phyloP scores from a whole-genome alignment of 805 yeast species.

The Yamadazyma paraphyllophila region DNA sequence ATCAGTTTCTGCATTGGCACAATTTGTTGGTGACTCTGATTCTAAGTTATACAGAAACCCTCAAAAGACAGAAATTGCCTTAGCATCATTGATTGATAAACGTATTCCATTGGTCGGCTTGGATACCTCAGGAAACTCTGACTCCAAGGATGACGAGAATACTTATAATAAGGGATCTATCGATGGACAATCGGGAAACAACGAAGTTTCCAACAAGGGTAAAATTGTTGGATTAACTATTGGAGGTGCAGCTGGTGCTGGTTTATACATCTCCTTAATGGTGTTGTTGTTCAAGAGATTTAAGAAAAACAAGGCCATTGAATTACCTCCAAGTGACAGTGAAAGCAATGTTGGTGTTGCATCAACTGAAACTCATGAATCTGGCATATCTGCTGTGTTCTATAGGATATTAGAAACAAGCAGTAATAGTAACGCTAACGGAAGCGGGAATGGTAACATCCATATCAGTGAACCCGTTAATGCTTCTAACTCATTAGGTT shows the following conservation, averaged over 20 bases:
- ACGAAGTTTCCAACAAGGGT: slow-evolving; percentile 24
- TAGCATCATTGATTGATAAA: slow-evolving; percentile 72
- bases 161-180: slow-evolving; percentile 33
- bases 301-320: slow-evolving; percentile 40
- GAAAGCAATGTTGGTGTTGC: slow-evolving; percentile 34
- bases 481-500: slow-evolving; percentile 69
- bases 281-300: slow-evolving; percentile 52
- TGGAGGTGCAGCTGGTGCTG: slow-evolving; percentile 80
- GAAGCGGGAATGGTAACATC: slow-evolving; percentile 16
- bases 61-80: slow-evolving; percentile 49
- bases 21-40: slow-evolving; percentile 45
- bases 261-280: slow-evolving; percentile 60
- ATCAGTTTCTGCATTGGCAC: slow-evolving; percentile 49
- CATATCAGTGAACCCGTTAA: slow-evolving; percentile 68
- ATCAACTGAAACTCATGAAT: slow-evolving; percentile 15
- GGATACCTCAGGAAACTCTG: slow-evolving; percentile 16
- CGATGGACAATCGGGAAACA: slow-evolving; percentile 20
- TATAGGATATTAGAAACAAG: slow-evolving; percentile 19
- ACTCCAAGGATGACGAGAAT: slow-evolving; percentile 10
- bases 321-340: slow-evolving; percentile 40
- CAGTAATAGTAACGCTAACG: slow-evolving; percentile 11
- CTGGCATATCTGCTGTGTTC: slow-evolving; percentile 29
- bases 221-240: slow-evolving; percentile 74
- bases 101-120: slow-evolving; percentile 58
- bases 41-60: slow-evolving; percentile 64